These are phyloP conservation scores for Podaxis sp. DNA, from an alignment of 768 basidiomycete species.

Conservation along the genomic window DNA sequence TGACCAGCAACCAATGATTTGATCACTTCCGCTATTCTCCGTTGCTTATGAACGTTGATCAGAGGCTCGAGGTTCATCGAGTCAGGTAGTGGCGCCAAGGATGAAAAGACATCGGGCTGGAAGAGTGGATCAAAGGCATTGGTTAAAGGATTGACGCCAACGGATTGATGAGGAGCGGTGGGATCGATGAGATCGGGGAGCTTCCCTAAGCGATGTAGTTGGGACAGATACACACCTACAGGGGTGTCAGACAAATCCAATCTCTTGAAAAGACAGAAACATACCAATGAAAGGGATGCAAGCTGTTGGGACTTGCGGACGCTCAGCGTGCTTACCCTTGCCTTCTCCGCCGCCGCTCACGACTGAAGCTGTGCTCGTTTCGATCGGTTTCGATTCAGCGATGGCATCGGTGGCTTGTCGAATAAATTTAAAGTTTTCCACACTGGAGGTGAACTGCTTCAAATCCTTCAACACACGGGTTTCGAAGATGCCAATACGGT, in stretches of 20 bases:
- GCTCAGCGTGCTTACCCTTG: constrained; percentile 38
- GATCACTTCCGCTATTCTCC: constrained; percentile 76
- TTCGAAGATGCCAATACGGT: constrained; percentile 67
- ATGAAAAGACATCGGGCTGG: constrained; percentile 77
- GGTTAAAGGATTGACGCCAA: constrained; percentile 61
- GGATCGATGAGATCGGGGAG: constrained; percentile 84
- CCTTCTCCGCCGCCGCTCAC: constrained; percentile 41
- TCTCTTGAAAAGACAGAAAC: constrained; percentile 19
- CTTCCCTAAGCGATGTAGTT: constrained; percentile 59
- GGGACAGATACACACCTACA: constrained; percentile 74
- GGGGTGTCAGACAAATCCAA: constrained; percentile 7
- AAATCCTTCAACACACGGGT: constrained; percentile 71
- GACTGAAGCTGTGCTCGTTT: constrained; percentile 50
- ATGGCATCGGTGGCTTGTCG: constrained; percentile 62
- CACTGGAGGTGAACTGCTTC: constrained; percentile 58
- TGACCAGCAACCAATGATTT: constrained; percentile 80
- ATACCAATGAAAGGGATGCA: constrained; percentile 85
- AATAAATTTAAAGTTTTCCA: constrained; percentile 74
- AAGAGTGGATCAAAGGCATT: constrained; percentile 66
- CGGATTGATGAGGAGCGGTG: constrained; percentile 67
- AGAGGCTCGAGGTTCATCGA: constrained; percentile 82
- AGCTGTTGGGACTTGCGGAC: constrained; percentile 40
- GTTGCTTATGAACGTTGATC: constrained; percentile 89
- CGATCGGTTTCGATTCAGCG: constrained; percentile 62
- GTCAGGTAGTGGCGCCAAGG: constrained; percentile 66